phyloP scores from a whole-genome alignment of 441 rosid species.

The Pelargonium cotyledonis region DNA sequence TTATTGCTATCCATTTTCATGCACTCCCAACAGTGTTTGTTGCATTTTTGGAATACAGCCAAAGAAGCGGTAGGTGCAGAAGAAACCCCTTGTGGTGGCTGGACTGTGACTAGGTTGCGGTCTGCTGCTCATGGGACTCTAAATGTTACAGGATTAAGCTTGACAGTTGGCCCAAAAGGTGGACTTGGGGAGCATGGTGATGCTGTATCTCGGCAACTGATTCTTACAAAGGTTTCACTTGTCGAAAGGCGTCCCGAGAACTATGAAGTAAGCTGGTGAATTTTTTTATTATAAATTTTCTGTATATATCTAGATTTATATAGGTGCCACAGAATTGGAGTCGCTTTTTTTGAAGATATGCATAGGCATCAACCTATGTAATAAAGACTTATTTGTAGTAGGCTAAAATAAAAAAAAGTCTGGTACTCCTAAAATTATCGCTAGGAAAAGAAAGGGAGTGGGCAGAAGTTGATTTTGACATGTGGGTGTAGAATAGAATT shows the following conservation, averaged over 20 bases:
- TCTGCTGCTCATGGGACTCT: constrained; percentile 95
- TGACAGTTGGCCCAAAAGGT: too few relatives aligned
- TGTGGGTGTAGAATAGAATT: too few relatives aligned
- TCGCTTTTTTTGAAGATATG: not conserved
- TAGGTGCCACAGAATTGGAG: constrained; percentile 11
- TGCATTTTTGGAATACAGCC: constrained; percentile 42
- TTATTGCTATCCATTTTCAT: not conserved
- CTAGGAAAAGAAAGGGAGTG: too few relatives aligned
- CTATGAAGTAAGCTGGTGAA: constrained; percentile 88
- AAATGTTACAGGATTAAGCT: constrained; percentile 68
- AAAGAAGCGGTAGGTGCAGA: constrained; percentile 93
- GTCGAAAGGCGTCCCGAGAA: constrained; percentile 94
- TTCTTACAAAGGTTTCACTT: constrained; percentile 84
- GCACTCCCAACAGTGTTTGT: too few relatives aligned
- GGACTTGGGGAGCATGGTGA: too few relatives aligned
- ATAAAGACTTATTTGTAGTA: too few relatives aligned
- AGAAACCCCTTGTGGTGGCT: constrained; percentile 88
- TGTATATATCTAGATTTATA: not conserved
- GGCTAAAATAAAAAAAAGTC: too few relatives aligned
- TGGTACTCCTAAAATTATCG: too few relatives aligned
- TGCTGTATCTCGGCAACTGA: constrained; percentile 83
- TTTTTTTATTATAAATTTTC: constrained; percentile 27
- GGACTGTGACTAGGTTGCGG: constrained; percentile 94
- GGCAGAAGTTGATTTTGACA: too few relatives aligned
- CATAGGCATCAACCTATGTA: not conserved